phyloP scores from a whole-genome alignment of 257 asterid species.

The Solanum dulcamara region DNA sequence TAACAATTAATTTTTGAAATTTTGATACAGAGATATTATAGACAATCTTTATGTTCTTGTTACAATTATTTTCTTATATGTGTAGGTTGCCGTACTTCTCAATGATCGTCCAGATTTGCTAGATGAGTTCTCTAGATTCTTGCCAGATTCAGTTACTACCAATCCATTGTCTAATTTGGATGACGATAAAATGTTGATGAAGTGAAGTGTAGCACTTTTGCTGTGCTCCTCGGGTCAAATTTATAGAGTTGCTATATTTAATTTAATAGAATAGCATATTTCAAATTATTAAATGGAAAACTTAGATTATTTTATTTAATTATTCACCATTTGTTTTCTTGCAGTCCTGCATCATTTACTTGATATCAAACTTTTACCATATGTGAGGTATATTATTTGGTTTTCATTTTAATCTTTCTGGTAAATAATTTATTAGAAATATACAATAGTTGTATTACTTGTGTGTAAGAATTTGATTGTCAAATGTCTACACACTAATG shows the following conservation, averaged over 20 bases:
- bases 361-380: not conserved
- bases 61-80: not conserved
- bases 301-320: not conserved
- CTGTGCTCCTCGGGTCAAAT: not conserved
- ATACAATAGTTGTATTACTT: too few relatives aligned
- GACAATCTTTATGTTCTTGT: not conserved
- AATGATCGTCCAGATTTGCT: slow-evolving; percentile 81
- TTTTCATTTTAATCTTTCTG: too few relatives aligned
- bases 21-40: not conserved
- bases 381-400: too few relatives aligned
- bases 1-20: not conserved
- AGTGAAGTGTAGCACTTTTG: not conserved
- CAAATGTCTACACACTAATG: too few relatives aligned
- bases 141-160: slow-evolving; percentile 66
- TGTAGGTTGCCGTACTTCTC: slow-evolving; percentile 54
- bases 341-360: not conserved
- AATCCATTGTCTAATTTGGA: slow-evolving; percentile 27
- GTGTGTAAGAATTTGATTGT: too few relatives aligned
- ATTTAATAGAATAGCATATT: not conserved
- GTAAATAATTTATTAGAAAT: too few relatives aligned
- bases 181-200: slow-evolving; percentile 58
- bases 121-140: slow-evolving; percentile 78
- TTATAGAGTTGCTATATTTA: not conserved
- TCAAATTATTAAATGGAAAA: not conserved
- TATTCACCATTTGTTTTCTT: not conserved